These are phyloP conservation scores for Boletus rubescentipes DNA, from an alignment of 768 basidiomycete species.

Conservation along the genomic window DNA sequence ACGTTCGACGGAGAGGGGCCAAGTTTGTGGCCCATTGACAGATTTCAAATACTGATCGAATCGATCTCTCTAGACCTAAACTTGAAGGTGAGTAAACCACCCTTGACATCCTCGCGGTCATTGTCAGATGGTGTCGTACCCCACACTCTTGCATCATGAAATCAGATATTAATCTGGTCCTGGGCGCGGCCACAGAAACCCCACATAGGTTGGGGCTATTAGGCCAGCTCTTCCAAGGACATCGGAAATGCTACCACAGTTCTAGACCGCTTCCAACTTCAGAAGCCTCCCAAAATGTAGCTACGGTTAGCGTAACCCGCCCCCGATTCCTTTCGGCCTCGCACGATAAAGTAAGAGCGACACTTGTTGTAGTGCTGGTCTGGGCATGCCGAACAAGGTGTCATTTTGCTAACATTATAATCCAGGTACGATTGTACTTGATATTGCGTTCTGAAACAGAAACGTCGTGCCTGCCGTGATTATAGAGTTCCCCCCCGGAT, in stretches of 20 bases:
- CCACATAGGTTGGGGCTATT: background rate
- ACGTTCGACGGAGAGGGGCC: background rate
- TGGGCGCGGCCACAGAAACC: conserved; percentile 10
- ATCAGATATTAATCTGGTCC: background rate
- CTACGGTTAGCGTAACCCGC: background rate
- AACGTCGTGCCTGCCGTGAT: background rate
- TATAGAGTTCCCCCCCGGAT: background rate
- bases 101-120: background rate
- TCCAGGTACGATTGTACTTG: background rate
- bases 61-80: background rate
- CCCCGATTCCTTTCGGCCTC: background rate
- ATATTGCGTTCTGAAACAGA: too few relatives aligned
- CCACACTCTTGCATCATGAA: background rate
- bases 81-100: background rate
- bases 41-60: background rate
- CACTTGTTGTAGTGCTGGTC: background rate
- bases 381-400: background rate
- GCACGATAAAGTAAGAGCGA: background rate
- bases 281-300: too few relatives aligned
- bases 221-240: background rate
- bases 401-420: background rate
- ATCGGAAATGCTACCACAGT: background rate
- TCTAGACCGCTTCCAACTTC: background rate
- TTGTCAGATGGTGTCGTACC: background rate
- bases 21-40: background rate